These are phyloP conservation scores for Epicoccum sorghinum DNA, from an alignment of 2,329 filamentous ascomycete genomes.

Conservation along the genomic window DNA sequence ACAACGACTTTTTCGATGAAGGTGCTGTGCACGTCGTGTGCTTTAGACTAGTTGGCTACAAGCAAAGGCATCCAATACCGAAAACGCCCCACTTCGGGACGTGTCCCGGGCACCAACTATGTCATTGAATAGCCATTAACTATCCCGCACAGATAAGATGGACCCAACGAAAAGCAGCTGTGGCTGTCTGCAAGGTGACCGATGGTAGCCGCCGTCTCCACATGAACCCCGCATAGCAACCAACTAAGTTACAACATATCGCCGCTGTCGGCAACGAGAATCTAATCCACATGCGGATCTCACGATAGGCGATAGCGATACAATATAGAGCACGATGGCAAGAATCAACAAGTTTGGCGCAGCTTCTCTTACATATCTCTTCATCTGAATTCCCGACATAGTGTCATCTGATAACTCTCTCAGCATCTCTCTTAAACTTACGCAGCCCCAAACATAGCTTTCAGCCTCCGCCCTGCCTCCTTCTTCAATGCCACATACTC, in stretches of 20 bases:
- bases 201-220: conserved; percentile 12
- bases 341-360: background rate
- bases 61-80: too few relatives aligned
- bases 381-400: too few relatives aligned
- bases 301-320: background rate
- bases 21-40: background rate
- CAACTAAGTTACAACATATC: background rate
- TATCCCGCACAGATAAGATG: conserved; percentile 10
- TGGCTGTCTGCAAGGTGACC: conserved; percentile 6
- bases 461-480: conserved; percentile 32
- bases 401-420: too few relatives aligned
- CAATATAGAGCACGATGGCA: background rate
- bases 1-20: too few relatives aligned
- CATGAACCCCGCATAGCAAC: conserved; percentile 13
- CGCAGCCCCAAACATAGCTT: conserved; percentile 17
- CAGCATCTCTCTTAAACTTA: background rate
- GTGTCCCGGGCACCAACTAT: conserved; percentile 9
- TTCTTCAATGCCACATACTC: conserved; percentile 36
- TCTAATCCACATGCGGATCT: background rate
- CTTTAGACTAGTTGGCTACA: background rate
- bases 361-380: background rate
- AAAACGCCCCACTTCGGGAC: conserved; percentile 10
- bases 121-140: background rate
- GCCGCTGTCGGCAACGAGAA: conserved; percentile 1
- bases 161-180: background rate